Base-by-base conservation (phyloP, 169 alveolate species). In the Besnoitia besnoiti region DNA sequence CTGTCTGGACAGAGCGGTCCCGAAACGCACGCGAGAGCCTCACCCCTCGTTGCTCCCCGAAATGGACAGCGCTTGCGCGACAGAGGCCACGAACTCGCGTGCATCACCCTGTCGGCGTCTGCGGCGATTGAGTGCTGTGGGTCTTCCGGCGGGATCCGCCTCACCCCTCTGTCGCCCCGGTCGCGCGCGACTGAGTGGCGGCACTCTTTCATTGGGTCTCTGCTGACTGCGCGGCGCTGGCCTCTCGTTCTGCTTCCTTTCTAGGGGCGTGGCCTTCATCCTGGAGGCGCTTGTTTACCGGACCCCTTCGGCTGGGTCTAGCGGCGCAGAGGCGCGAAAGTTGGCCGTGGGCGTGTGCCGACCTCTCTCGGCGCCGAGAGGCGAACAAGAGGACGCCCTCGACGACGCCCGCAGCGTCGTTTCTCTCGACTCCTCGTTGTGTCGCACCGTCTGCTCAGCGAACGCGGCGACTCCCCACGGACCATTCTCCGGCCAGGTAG, bases 401-500 rank as follows among this genome's bases (percentile, higher is more conserved):
- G 85, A 39, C 33, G 85, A 35, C 21, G 14, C 85, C 19, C 55
- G 55, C 49, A 35, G 59, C 39, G 16, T 44, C 85, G 85, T 39
- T 27, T 77, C 55, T 21, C 37, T 27, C 61, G 82, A 73, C 39
- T 73, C 82, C 33, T 62, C 79, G 46, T 39, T n/a, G 39, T 73
- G 44, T 37, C 82, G 82, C 46, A 73, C 47, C 39, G 39, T 37
- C 47, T 73, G 40, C 82, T 73, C 82, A 0, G 82, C 46, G 47
- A 73, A 73, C 46, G 16, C 82, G 12, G 12, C 30, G 82, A n/a
- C n/a, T 1, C 90, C 90, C 33, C 44, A 59, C 51, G 90, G 90
- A 1, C 90, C 90, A n/a, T 46, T 85, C 50, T 85, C 90, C 40
- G 90, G 90, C 33, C 90, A 85, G 42, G 90, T 85, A 73, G n/a